Evolutionary conservation across 495 filamentous ascomycete genomes (phyloP), one percentile per base, ranked within the genome.

Genomic region (Lasiosphaeria hispida): DNA sequence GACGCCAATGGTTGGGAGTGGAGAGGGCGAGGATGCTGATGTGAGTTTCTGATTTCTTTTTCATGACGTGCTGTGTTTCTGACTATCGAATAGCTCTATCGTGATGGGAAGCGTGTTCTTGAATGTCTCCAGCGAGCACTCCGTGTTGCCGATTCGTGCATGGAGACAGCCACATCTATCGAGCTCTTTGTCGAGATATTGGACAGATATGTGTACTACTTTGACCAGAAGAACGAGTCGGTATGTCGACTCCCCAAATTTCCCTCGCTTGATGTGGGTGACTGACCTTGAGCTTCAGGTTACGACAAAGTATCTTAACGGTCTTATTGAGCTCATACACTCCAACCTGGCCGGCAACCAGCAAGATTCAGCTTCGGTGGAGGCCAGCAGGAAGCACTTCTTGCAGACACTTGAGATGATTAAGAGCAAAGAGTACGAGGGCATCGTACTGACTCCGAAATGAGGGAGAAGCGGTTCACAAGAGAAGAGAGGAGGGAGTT

Each of bases 151-250:
- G 94, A 98, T 72, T 94, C 94, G 6, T 98, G 94, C 75, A 98
- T 98, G 94, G 94, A 98, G 72, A 92, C 92, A n/a, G 92, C 91
- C 8, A 96, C 97, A 2, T 96, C 91, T 3, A 91, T 97, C 19
- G 94, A 98, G 74, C 79, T 98, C 40, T 98, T 98, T 67, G 94
- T 98, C 48, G 94, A 98, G 75, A 97, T 98, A 59, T 77, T 98
- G 58, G 96, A 97, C 68, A 84, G 94, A 69, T 98, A 97, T 74
- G 94, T 97, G 50, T 98, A 98, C 72, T 97, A 97, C 73, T 98
- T 96, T 74, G 94, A 98, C 73, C 91, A 97, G 66, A 91, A 96
- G 74, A 98, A 98, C 73, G 94, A 98, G 75, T 93, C 91, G 44
- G 93, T 91, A 75, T 36, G 35, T 30, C 23, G 23, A 30, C 2